Evolutionary conservation across 192 early-diverging fungal genomes (phyloP).

Genomic region (Phycomyces blakesleeanus): DNA sequence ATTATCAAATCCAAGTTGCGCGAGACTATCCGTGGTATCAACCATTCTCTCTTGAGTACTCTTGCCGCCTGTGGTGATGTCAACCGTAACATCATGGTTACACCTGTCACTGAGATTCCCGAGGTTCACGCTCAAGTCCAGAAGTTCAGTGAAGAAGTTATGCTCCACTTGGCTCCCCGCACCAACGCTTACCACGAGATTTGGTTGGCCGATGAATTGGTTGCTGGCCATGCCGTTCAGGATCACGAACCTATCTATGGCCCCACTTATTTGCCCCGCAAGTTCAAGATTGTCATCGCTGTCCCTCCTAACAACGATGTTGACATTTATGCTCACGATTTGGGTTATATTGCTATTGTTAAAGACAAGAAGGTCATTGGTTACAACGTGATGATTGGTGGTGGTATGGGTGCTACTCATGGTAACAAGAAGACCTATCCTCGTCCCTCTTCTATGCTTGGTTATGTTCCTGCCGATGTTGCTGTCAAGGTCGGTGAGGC

Average conservation of each 20-base stretch:
- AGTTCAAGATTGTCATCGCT: constrained; percentile 94
- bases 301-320: constrained; percentile 96
- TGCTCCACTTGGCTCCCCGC: constrained; percentile 75
- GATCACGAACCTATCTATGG: constrained; percentile 93
- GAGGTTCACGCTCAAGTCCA: constrained; percentile 77
- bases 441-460: constrained; percentile 71
- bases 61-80: constrained; percentile 97
- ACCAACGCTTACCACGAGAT: constrained; percentile 96
- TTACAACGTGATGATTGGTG: constrained; percentile 92
- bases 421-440: constrained; percentile 98
- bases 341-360: constrained; percentile 89
- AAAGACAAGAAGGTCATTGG: constrained; percentile 75
- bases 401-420: constrained; percentile 98
- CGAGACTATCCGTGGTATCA: constrained; percentile 87
- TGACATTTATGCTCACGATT: constrained; percentile 93
- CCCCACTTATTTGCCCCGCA: constrained; percentile 88
- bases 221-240: constrained; percentile 74
- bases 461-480: constrained; percentile 74
- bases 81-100: constrained; percentile 95
- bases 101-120: constrained; percentile 78
- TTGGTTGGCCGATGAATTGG: constrained; percentile 90
- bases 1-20: constrained; percentile 89
- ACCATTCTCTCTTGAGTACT: constrained; percentile 85
- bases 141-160: constrained; percentile 68
- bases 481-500: constrained; percentile 83